Base-by-base conservation (phyloP, 1,284 basidiomycete species). In the Microbotryum intermedium region DNA sequence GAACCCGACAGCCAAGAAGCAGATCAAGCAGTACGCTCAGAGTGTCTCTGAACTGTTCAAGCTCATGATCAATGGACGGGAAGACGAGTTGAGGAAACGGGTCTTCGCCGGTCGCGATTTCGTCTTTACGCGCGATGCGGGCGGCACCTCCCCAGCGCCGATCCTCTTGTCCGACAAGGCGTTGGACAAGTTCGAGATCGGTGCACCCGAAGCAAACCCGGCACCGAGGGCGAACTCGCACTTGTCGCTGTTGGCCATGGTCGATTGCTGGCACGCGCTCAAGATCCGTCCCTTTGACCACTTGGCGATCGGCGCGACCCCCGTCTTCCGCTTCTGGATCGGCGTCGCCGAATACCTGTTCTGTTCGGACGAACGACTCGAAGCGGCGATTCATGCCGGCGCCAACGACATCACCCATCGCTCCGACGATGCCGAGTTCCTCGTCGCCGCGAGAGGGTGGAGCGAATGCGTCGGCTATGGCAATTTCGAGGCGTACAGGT, bases 301-400 rank as follows among this genome's bases (percentile, higher is more conserved):
- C 77, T 84, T 98, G 61, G 83, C 88, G 28, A 83, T 98, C 47
- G 94, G 94, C 0, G 94, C 93, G 7, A 98, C 94, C 4, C 94
- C 95, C 0, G 83, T 97, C 54, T 98, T 98, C 77, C 84, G 92
- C 54, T 81, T 97, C 67, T 97, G 95, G 88, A 88, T 98, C 58
- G 95, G 94, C 46, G 91, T 97, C 10, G 91, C 92, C 6, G 93
- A 98, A 74, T 90, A 95, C 76, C 82, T 98, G 21, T 98, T 97
- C 79, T 82, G 87, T 54, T 81, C 81, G 0, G 77, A 78, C 18
- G 70, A 77, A 2, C 79, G 87, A 13, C 77, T 94, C 29, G 80
- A 85, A 62, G 76, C 78, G 4, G 87, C 90, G 0, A 81, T 95
- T 55, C 76, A 85, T 62, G 88, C 90, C 0, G 89, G 88, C 0